These are phyloP conservation scores for Datisca glomerata DNA, from an alignment of 306 rosid genomes.

Conservation along the genomic window DNA sequence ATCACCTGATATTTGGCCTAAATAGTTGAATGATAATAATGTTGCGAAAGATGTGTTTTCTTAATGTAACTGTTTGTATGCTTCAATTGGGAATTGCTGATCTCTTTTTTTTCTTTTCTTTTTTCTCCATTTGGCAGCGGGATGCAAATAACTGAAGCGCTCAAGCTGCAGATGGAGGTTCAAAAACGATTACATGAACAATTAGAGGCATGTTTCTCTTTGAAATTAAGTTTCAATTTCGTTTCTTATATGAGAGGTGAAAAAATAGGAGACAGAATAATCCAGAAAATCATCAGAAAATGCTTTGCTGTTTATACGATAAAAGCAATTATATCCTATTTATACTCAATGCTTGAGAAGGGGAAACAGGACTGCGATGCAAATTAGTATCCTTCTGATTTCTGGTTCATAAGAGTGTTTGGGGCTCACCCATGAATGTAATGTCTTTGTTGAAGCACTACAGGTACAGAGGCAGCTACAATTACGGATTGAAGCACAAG, in stretches of 20 bases:
- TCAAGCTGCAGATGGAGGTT: slow-evolving; percentile 99
- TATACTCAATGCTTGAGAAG: too few relatives aligned
- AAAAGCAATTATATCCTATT: too few relatives aligned
- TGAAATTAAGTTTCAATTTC: background rate
- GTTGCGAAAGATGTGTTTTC: background rate
- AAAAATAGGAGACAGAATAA: too few relatives aligned
- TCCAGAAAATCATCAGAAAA: too few relatives aligned
- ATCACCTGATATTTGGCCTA: background rate
- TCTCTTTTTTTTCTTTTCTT: background rate
- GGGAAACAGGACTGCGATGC: too few relatives aligned
- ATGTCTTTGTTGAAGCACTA: slow-evolving; percentile 7
- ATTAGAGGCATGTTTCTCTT: slow-evolving; percentile 57
- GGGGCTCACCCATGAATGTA: too few relatives aligned
- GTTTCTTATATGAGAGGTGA: too few relatives aligned
- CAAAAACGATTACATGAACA: slow-evolving; percentile 98
- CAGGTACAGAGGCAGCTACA: slow-evolving; percentile 99
- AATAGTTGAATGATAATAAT: background rate
- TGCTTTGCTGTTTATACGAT: too few relatives aligned
- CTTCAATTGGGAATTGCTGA: too few relatives aligned
- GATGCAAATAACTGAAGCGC: slow-evolving; percentile 92
- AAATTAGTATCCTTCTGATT: too few relatives aligned
- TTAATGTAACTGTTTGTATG: too few relatives aligned
- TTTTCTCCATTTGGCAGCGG: slow-evolving; percentile 45
- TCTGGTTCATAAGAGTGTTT: too few relatives aligned
- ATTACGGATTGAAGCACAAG: slow-evolving; percentile 91